Base-by-base conservation (phyloP, 805 yeast genomes). In the Saccharomycopsis javanensis region DNA sequence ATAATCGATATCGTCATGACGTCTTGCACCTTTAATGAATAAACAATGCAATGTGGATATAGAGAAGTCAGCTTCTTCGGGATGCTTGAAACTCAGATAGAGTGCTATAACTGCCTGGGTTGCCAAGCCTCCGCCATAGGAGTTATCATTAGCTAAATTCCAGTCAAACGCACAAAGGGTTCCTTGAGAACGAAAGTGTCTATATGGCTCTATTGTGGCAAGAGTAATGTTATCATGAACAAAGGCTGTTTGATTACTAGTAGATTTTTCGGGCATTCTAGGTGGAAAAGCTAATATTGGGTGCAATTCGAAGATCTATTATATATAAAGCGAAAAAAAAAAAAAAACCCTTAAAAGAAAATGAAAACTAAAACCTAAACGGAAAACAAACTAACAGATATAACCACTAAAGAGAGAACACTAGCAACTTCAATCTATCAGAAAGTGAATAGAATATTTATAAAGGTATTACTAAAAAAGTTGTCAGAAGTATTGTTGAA, bases 1-100 rank as follows among this genome's bases (percentile, higher is more conserved):
- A 18, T 52, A 56, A 8, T 13, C 28, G n/a, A 46, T 28, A 6
- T 10, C 18, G 11, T 6, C 20, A 33, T 25, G 8, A 2, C 31
- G 16, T 13, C 11, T 16, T 4, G 34, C 55, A 13, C 51, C 51
- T 13, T 38, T 38, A 5, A 55, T 8, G 55, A 55, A 55, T 25
- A 51, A 51, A 20, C 31, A 35, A 25, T 55, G 57, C 13, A 30
- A 5, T 10, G 57, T 50, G 50, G 48, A 42, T 5, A 42, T 42
- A 7, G 48, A 6, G 6, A 42, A 42, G 48, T 42, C 48, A 13
- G 48, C 48, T 28, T 42, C 28, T 20, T 42, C 30, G 5, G 48
- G 48, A 10, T 20, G 11, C 20, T n/a, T 11, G 23, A 42, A 42
- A 20, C 48, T 42, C n/a, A 10, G 30, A n/a, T 20, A 42, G 23